phyloP scores from a whole-genome alignment of 371 early-diverging fungal genomes.

The Apophysomyces variabilis region DNA sequence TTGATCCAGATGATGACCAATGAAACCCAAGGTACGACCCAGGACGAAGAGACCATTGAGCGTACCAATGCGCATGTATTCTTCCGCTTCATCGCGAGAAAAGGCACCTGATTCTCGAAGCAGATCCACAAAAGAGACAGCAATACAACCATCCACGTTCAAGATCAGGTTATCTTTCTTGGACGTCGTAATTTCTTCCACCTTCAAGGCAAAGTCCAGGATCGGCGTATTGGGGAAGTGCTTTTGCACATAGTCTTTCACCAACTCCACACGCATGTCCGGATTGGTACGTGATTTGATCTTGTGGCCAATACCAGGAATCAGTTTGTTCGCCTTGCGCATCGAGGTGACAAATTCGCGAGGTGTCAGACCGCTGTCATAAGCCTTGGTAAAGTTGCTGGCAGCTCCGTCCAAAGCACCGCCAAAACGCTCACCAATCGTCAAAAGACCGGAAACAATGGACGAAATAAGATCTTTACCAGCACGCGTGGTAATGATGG shows the following conservation, averaged over 20 bases:
- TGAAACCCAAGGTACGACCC: constrained; percentile 93
- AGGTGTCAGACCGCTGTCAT: constrained; percentile 86
- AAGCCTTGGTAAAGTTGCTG: constrained; percentile 80
- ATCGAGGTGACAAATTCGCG: constrained; percentile 87
- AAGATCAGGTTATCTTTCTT: constrained; percentile 97
- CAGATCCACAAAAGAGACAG: constrained; percentile 92
- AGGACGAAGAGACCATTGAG: constrained; percentile 95
- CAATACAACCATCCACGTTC: constrained; percentile 96
- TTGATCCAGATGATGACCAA: constrained; percentile 95
- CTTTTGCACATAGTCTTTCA: constrained; percentile 86
- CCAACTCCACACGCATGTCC: constrained; percentile 90
- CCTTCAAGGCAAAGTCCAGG: constrained; percentile 89
- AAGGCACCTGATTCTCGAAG: constrained; percentile 91
- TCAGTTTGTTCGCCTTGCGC: constrained; percentile 86
- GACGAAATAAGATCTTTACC: constrained; percentile 95
- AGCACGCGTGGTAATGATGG: constrained; percentile 96
- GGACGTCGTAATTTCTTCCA: constrained; percentile 91
- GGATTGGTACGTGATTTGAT: constrained; percentile 98
- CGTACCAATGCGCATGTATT: constrained; percentile 92
- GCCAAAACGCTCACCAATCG: constrained; percentile 95
- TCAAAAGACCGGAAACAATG: constrained; percentile 89
- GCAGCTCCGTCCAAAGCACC: constrained; percentile 97
- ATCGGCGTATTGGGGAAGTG: constrained; percentile 87
- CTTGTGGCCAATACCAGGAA: constrained; percentile 96
- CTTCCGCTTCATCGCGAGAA: constrained; percentile 90